These are phyloP conservation scores for Cunninghamia lanceolata DNA, from an alignment of 75 land plant genomes.

Conservation along the genomic window DNA sequence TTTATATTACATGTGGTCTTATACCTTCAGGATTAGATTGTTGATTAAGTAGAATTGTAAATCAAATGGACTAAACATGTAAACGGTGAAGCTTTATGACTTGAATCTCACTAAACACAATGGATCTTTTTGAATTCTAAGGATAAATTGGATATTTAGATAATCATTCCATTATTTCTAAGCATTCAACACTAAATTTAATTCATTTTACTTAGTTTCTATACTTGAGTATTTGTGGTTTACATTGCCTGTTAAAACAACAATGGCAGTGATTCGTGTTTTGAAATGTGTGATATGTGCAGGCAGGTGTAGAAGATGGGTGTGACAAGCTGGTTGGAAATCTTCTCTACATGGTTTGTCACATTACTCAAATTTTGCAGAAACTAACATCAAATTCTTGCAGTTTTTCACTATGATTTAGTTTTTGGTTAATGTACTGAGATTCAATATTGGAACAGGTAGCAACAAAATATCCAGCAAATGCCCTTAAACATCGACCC, in stretches of 20 bases:
- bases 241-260: neutral
- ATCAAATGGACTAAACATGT: neutral
- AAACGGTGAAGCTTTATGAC: neutral
- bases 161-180: neutral
- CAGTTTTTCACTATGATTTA: neutral
- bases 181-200: neutral
- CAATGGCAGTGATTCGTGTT: neutral
- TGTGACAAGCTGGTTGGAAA: slow-evolving; percentile 81
- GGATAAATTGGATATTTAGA: neutral
- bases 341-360: slow-evolving; percentile 79
- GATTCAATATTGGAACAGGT: slow-evolving; percentile 45
- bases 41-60: neutral
- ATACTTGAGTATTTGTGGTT: neutral
- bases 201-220: neutral
- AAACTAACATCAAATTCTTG: neutral
- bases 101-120: neutral
- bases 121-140: neutral
- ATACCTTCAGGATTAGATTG: neutral
- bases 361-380: neutral
- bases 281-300: slow-evolving; percentile 11
- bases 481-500: slow-evolving; percentile 87
- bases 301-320: slow-evolving; percentile 85
- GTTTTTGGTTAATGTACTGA: neutral
- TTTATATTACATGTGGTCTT: neutral
- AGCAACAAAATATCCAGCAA: slow-evolving; percentile 90